phyloP scores from a whole-genome alignment of 2,329 filamentous ascomycete species.

The Fusarium succisae region DNA sequence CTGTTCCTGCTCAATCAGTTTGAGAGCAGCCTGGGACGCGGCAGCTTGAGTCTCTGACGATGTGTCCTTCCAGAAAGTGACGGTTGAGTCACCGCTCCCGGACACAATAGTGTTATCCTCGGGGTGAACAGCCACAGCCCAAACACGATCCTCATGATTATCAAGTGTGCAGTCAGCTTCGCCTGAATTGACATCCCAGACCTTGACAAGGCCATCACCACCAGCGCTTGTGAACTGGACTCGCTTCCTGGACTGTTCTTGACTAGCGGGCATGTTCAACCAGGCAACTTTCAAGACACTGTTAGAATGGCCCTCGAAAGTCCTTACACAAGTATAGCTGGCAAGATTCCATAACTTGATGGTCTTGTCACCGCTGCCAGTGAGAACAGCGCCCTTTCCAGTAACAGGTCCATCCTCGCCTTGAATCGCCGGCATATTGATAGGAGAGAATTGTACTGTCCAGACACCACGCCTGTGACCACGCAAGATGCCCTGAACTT shows the following conservation, averaged over 20 bases:
- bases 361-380: constrained; percentile 94
- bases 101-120: constrained; percentile 80
- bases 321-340: constrained; percentile 91
- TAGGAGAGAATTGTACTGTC: constrained; percentile 90
- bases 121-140: constrained; percentile 83
- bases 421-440: constrained; percentile 76
- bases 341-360: constrained; percentile 93
- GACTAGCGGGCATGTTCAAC: constrained; percentile 67
- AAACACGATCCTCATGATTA: constrained; percentile 96
- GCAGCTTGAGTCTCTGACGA: constrained; percentile 81
- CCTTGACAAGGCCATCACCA: constrained; percentile 93
- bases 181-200: constrained; percentile 89
- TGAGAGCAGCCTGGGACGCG: constrained; percentile 76
- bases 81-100: constrained; percentile 88
- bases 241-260: constrained; percentile 65
- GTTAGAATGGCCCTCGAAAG: constrained; percentile 96
- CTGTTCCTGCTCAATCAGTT: constrained; percentile 92
- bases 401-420: constrained; percentile 77
- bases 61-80: constrained; percentile 96
- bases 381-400: constrained; percentile 84
- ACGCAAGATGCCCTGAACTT: constrained; percentile 88
- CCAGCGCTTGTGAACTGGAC: constrained; percentile 86
- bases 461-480: constrained; percentile 96
- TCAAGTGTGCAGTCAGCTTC: constrained; percentile 91
- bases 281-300: constrained; percentile 94